These are phyloP conservation scores for Raddia guianensis DNA, from an alignment of 176 grass and related monocot species.

Conservation along the genomic window DNA sequence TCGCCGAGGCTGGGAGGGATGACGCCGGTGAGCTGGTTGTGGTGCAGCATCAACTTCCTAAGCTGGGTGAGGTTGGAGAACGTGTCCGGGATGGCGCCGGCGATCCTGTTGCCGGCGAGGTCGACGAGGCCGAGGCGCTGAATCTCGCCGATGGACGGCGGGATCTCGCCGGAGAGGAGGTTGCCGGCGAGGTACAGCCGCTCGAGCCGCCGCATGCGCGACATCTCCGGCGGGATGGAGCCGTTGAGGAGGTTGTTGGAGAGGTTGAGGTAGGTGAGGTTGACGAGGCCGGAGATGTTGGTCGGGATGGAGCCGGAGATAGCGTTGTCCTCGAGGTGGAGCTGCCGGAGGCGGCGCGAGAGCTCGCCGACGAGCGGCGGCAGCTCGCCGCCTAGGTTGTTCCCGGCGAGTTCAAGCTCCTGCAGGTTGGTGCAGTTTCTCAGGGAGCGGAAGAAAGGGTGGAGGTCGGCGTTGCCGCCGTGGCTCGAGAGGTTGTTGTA, in stretches of 20 bases:
- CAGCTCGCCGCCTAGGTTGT: conserved; percentile 56
- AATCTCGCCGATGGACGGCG: conserved; percentile 54
- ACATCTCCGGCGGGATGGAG: conserved; percentile 69
- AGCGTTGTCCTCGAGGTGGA: conserved; percentile 78
- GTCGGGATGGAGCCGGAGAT: conserved; percentile 66
- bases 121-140: conserved; percentile 70
- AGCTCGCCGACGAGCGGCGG: conserved; percentile 48
- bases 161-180: conserved; percentile 68
- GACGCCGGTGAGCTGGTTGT: conserved; percentile 39
- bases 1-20: conserved; percentile 46
- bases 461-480: conserved; percentile 57
- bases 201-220: conserved; percentile 61
- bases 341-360: conserved; percentile 50
- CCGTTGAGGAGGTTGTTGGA: conserved; percentile 62
- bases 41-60: conserved; percentile 45
- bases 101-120: conserved; percentile 54
- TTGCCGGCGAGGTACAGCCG: conserved; percentile 75
- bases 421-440: conserved; percentile 63
- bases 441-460: conserved; percentile 69
- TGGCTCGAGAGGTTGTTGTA: conserved; percentile 81
- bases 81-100: conserved; percentile 41
- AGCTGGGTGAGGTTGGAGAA: conserved; percentile 57
- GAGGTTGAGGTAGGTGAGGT: conserved; percentile 73
- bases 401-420: conserved; percentile 83
- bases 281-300: conserved; percentile 61